Conservation (phyloP, 2,329 filamentous ascomycete species). For the Botrytis porri region DNA sequence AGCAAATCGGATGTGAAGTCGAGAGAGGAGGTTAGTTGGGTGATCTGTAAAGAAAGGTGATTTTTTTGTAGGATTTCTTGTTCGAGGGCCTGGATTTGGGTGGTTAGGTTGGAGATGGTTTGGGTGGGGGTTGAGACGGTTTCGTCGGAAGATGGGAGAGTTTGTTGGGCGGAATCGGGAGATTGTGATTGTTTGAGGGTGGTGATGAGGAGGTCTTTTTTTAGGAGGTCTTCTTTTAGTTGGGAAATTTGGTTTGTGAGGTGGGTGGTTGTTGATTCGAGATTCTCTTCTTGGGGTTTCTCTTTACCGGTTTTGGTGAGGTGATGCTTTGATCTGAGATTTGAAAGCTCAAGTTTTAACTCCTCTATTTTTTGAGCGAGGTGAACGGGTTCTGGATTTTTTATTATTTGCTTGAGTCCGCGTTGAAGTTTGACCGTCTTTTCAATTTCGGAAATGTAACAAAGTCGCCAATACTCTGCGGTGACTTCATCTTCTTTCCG, state of each 20-base stretch:
- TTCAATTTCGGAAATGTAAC: neutral
- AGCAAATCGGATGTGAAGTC: neutral
- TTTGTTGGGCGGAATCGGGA: neutral
- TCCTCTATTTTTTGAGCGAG: neutral
- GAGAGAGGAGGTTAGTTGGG: neutral
- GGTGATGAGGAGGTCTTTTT: neutral
- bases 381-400: neutral
- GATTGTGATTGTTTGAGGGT: neutral
- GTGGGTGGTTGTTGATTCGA: neutral
- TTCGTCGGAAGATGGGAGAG: neutral
- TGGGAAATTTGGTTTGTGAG: neutral
- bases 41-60: rapidly evolving
- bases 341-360: neutral
- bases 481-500: no score
- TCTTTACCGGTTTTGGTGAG: rapidly evolving
- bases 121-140: neutral
- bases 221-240: no score
- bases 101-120: no score
- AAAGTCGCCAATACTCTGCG: neutral
- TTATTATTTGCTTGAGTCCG: neutral
- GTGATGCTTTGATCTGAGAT: no score
- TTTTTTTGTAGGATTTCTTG: neutral
- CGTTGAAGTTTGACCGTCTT: neutral
- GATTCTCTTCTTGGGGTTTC: neutral
- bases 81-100: neutral